Conservation (phyloP, 2,329 filamentous ascomycete genomes). For the Fusarium mexicanum region DNA sequence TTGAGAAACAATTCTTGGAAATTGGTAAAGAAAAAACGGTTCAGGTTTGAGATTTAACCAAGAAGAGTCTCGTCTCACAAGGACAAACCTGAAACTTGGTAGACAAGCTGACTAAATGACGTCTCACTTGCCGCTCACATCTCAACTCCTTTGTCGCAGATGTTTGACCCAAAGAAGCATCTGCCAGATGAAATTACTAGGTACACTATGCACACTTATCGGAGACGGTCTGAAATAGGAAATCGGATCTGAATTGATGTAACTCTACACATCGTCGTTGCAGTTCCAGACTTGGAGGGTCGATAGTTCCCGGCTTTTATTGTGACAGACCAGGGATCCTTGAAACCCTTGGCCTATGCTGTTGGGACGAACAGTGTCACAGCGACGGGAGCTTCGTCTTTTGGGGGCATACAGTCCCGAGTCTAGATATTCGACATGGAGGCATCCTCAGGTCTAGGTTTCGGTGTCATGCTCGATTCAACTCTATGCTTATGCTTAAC, state of each 20-base stretch:
- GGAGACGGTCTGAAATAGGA: slow-evolving; percentile 8
- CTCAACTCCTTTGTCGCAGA: slow-evolving; percentile 24
- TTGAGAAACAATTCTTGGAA: slow-evolving; percentile 6
- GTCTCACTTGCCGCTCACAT: slow-evolving; percentile 39
- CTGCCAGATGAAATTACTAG: slow-evolving; percentile 6
- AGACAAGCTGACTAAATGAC: slow-evolving; percentile 13
- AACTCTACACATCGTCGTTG: neutral
- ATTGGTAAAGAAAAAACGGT: neutral
- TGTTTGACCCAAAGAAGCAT: slow-evolving; percentile 21
- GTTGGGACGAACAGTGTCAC: slow-evolving; percentile 31
- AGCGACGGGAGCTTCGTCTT: slow-evolving; percentile 13
- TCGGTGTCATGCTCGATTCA: slow-evolving; percentile 4
- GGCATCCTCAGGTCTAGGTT: neutral
- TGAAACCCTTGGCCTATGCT: slow-evolving; percentile 24
- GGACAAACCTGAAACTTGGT: slow-evolving; percentile 9
- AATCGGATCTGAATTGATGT: neutral
- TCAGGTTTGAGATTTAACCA: neutral
- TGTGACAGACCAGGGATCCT: slow-evolving; percentile 22
- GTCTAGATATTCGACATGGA: neutral
- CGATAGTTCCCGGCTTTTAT: neutral
- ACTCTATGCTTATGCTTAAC: slow-evolving; percentile 16
- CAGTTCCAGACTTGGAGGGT: neutral
- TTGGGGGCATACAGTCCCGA: slow-evolving; percentile 3
- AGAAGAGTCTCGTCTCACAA: neutral
- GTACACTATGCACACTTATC: neutral